Evolutionary conservation across 352 stramenopile genomes (phyloP), one percentile per base, ranked within the genome.

Genomic region (Lagenidium sp.): DNA sequence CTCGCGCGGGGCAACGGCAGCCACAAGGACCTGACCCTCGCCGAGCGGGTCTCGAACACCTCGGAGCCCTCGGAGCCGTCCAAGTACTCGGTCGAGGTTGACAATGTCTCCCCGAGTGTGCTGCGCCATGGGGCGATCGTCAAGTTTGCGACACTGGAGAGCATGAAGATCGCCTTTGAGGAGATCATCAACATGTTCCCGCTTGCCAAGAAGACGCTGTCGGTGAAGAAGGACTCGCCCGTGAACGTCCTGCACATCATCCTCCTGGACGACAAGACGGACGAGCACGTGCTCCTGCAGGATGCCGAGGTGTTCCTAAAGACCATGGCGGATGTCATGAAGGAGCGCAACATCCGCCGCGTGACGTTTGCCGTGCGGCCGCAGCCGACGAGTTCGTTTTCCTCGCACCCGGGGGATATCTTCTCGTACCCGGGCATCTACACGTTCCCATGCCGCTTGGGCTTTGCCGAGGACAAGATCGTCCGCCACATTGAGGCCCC

Each of bases 401-500:
- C 65, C 19, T 47, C 45, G 36, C 39, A 57, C 46, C 51, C 68
- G 28, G 65, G 55, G 22, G 74, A 90, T 22, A 70, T 82, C 57
- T 78, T 78, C 38, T 61, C 84, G 48, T 94, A 92, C 62, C 82
- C 82, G 20, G 77, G 82, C 39, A 92, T 94, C 51, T 94, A 94
- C 76, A 94, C 82, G 45, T 94, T 94, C 67, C 75, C 79, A n/a
- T 73, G 75, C 38, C 79, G 80, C 25, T 60, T 80, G 6, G 74
- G 80, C 26, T 99, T 97, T 70, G 86, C 85, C 30, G 97, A 99
- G 78, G 96, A 99, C 68, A 78, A 88, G 44, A 87, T 99, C 26
- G 97, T 99, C 58, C 83, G 97, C 29, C 81, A 99, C 74, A 99
- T 99, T 53, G 97, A 99, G 63, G 95, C 97, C 4, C 94, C 94